Evolutionary conservation across 768 basidiomycete species (phyloP), one percentile per base, ranked within the genome.

Genomic region (Leccinum sublutescens): DNA sequence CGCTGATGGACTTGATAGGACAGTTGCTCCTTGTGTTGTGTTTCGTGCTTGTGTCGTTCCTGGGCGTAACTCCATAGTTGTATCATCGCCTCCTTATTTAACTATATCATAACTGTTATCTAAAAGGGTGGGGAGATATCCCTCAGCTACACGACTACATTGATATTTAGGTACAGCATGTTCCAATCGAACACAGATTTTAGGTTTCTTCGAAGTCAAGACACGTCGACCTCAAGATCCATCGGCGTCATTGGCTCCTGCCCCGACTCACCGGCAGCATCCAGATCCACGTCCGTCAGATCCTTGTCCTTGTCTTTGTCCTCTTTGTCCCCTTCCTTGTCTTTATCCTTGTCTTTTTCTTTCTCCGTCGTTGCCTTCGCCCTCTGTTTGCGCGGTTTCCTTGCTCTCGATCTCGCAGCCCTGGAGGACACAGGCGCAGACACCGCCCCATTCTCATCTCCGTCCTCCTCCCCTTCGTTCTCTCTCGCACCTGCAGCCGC

Each of bases 1-100:
- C 94, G 1, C 68, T 93, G 47, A 88, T 95, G 80, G 93, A 95
- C 71, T 83, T 96, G 54, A 74, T 90, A 33, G 92, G 93, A 15
- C 90, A 95, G 69, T 70, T 89, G 21, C 76, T 96, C 8, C 82
- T 98, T 9, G 92, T 93, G 2, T 65, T 82, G 1, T 89, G 88
- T 69, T 92, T 89, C 64, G 82, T 86, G 70, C 74, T 91, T 29
- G 87, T 87, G 3, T 80, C 83, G 2, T 65, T 65, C 14, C 40
- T 81, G 3, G 82, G 81, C 27, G 54, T 63, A 2, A 50, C 55
- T 5, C 53, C 60, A 47, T 66, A 68, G 31, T 31, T 54, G 47
- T 59, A 21, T 36, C 33, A 45, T 40, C 12, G 3, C 9, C 14
- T 19, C 25, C 11, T 19, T 1, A 5, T 51, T 34, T n/a, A 14